phyloP scores from a whole-genome alignment of 73 alveolate genomes.

The Paramecium caudatum region DNA sequence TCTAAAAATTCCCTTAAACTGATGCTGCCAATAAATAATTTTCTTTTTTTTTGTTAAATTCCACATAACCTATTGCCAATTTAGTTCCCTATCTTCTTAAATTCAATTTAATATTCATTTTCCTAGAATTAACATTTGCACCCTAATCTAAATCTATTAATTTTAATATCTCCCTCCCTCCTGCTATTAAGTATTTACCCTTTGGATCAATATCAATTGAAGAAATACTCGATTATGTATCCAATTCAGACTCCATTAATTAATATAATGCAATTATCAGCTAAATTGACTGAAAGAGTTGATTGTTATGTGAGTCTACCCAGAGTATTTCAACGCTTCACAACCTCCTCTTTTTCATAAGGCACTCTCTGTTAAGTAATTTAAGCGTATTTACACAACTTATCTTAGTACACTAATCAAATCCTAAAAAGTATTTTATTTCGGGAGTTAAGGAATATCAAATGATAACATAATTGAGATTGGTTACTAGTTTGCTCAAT shows the following conservation, averaged over 20 bases:
- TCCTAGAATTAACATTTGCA: not conserved
- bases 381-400: not conserved
- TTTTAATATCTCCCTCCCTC: conserved; percentile 54
- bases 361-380: conserved; percentile 41
- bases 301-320: conserved; percentile 62
- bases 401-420: not conserved
- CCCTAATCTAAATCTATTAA: conserved; percentile 28
- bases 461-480: conserved; percentile 9
- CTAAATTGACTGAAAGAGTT: conserved; percentile 8
- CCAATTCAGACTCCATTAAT: conserved; percentile 48
- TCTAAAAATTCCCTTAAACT: not conserved
- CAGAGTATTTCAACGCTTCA: not conserved
- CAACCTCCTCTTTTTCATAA: not conserved
- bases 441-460: conserved; percentile 38
- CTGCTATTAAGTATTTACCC: not conserved
- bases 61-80: conserved; percentile 56
- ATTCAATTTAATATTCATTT: conserved; percentile 48
- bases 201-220: conserved; percentile 11
- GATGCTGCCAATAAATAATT: conserved; percentile 55
- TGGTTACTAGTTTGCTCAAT: conserved; percentile 23
- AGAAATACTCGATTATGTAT: conserved; percentile 15
- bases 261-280: conserved; percentile 23
- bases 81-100: conserved; percentile 24
- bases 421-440: not conserved
- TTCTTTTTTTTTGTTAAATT: conserved; percentile 7